These are phyloP conservation scores for Cyclotella choctawhatcheeana DNA, from an alignment of 108 stramenopile genomes.

Conservation along the genomic window DNA sequence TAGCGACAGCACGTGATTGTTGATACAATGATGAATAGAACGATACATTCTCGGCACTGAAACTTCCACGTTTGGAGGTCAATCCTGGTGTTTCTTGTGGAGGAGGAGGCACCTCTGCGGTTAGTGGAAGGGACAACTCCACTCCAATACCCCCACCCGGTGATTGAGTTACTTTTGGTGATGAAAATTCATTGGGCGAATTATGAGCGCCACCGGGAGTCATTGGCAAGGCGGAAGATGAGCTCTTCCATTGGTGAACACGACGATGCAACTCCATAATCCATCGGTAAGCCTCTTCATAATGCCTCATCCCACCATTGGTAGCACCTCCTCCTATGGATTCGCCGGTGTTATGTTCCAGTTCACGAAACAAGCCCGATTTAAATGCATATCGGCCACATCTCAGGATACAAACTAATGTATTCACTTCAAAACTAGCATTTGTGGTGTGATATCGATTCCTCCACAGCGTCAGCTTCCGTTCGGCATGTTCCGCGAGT, in stretches of 20 bases:
- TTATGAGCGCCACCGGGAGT: conserved; percentile 25
- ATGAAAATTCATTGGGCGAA: conserved; percentile 22
- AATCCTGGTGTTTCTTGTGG: conserved; percentile 8
- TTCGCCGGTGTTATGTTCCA: conserved; percentile 1
- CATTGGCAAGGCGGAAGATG: conserved; percentile 1
- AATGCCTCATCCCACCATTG: conserved; percentile 8
- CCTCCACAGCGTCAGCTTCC: conserved; percentile 40
- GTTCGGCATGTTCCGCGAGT: conserved; percentile 41
- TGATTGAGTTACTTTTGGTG: conserved; percentile 39
- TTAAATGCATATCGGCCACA: conserved; percentile 49
- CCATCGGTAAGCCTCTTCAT: conserved; percentile 49
- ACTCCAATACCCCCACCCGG: conserved; percentile 50
- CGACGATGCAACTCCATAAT: conserved; percentile 43
- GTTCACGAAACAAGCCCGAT: conserved; percentile 40
- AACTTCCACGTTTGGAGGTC: conserved; percentile 16
- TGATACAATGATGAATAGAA: conserved; percentile 32
- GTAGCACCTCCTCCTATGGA: neutral
- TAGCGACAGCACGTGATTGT: conserved; percentile 79
- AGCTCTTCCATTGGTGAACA: conserved; percentile 8
- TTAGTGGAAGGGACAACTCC: conserved; percentile 24
- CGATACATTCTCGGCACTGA: conserved; percentile 12
- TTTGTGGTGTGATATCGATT: conserved; percentile 46
- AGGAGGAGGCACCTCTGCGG: neutral
- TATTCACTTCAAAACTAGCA: conserved; percentile 46
- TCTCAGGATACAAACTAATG: conserved; percentile 35